Evolutionary conservation across 2,329 filamentous ascomycete genomes (phyloP), one percentile per base, ranked within the genome.

Genomic region (Fusarium nisikadoi): DNA sequence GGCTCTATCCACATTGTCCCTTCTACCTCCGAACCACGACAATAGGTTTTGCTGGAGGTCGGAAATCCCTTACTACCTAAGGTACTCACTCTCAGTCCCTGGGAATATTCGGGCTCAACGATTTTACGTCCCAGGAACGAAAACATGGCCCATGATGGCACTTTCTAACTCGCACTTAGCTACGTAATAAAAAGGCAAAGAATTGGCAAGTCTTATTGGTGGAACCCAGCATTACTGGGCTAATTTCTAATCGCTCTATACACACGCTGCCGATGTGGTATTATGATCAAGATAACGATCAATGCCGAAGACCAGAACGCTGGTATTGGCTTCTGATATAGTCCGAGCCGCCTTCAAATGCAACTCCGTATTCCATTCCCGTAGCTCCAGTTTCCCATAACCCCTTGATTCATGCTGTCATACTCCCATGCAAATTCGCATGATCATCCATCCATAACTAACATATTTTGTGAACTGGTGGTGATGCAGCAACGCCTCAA

Each of bases 401-500:
- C 64, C 67, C 75, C 64, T 62, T 76, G 61, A 36, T 68, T 71
- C 74, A 76, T 73, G 72, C 71, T 72, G 57, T 74, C 69, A 68
- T 78, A 75, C 75, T 74, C 70, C 33, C 74, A 77, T 79, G 77
- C 72, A 75, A 70, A 72, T 78, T 65, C 71, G 75, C 70, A 71
- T 53, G 23, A 36, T 76, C 65, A 70, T 64, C 68, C 74, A 69
- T 73, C 71, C 75, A 71, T 75, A 71, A 69, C 68, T 74, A 70
- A 74, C 41, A 47, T 52, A 23, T 64, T 68, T 63, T 72, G 70
- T 67, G 68, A 72, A 74, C 70, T 45, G 41, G 54, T 71, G 74
- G 73, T 75, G 70, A 78, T 80, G 77, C 75, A 77, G 75, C 74
- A 81, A 81, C 80, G 80, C 80, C 80, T 54, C 75, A 75, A 76